Base-by-base conservation (phyloP, 2,329 filamentous ascomycete genomes). In the Phyllosticta capitalensis region DNA sequence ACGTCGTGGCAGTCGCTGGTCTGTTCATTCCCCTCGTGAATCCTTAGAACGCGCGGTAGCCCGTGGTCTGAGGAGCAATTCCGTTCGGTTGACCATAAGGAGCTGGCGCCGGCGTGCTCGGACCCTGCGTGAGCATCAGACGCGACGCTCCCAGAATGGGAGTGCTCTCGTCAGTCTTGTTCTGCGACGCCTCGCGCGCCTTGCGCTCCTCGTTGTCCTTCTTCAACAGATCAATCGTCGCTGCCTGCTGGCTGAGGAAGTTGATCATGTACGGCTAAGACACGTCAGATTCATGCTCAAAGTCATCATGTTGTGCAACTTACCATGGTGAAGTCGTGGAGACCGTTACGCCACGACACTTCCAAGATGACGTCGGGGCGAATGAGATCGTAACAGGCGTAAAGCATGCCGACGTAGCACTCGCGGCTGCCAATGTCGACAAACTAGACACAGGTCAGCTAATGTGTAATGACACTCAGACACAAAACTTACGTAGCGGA, bases 391-490 rank as follows among this genome's bases (percentile, higher is more conserved):
- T 99, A 96, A 81, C 94, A 99, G 56, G 95, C 88, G 72, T 99
- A 99, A 54, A 99, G 83, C 92, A 99, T 99, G 71, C 92, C 95
- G n/a, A 96, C 94, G 72, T 96, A 99, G 82, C 94, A 99, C 75
- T 99, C 94, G 63, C 92, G 91, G 80, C 92, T 96, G 68, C 95
- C 94, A 76, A 99, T 96, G 71, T 99, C 94, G 69, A 99, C 94
- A 68, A 99, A 99, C 92, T 97, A 72, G 1, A 59, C 12, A 20
- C 45, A 20, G 20, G 63, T 79, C 71, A 79, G 74, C 61, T 60
- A 62, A 50, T 55, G 19, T 24, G 49, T 49, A 54, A 54, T 52
- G 3, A 55, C 12, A 52, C n/a, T 26, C 48, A 53, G 55, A 28
- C n/a, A 57, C 24, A 22, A 58, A 62, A 90, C 92, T 87, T 84